phyloP scores from a whole-genome alignment of 768 basidiomycete genomes.

The Auriscalpium vulgare region DNA sequence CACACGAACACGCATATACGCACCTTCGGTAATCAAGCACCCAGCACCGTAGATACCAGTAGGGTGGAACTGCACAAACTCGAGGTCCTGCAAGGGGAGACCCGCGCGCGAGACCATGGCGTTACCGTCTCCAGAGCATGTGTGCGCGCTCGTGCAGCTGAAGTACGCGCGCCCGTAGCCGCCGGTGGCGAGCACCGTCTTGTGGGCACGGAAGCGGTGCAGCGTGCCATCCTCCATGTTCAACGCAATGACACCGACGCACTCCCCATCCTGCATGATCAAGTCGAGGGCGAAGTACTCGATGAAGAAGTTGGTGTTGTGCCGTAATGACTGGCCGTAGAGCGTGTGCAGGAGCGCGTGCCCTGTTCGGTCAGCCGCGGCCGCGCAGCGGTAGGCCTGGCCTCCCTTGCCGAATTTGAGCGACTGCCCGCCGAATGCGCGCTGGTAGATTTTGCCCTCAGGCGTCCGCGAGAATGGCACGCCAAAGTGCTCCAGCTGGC shows the following conservation, averaged over 20 bases:
- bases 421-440: constrained; percentile 98
- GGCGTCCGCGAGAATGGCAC: constrained; percentile 97
- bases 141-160: constrained; percentile 97
- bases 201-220: constrained; percentile 96
- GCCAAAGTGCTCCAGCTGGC: constrained; percentile 94
- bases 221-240: constrained; percentile 99
- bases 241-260: constrained; percentile 97
- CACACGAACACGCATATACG: constrained; percentile 7
- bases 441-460: constrained; percentile 99
- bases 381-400: constrained; percentile 97
- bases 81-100: constrained; percentile 90
- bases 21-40: constrained; percentile 97
- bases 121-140: constrained; percentile 97
- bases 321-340: constrained; percentile 96
- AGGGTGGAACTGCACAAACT: constrained; percentile 99
- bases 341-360: constrained; percentile 98
- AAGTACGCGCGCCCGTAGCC: constrained; percentile 98
- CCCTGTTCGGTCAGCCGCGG: constrained; percentile 97
- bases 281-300: constrained; percentile 99
- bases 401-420: constrained; percentile 96
- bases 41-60: constrained; percentile 99
- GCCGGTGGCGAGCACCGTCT: constrained; percentile 96
- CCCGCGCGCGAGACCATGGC: constrained; percentile 98
- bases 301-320: constrained; percentile 99
- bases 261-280: constrained; percentile 98